These are phyloP conservation scores for Geoglossum cookeanum DNA, from an alignment of 2,329 filamentous ascomycete species.

Conservation along the genomic window DNA sequence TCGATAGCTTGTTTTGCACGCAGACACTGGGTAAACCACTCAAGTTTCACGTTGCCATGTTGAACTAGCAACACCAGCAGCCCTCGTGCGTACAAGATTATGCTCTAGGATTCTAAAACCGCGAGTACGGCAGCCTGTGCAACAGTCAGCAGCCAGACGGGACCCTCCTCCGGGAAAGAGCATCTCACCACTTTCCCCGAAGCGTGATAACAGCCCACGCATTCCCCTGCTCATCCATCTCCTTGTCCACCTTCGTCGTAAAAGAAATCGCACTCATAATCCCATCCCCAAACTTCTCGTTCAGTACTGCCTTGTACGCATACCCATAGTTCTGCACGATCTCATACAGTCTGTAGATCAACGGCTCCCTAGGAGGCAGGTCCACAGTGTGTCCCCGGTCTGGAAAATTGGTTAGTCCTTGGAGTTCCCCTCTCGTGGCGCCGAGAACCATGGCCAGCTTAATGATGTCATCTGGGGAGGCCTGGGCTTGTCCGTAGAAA, in stretches of 20 bases:
- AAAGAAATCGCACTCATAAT: slow-evolving; percentile 96
- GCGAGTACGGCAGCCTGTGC: slow-evolving; percentile 28
- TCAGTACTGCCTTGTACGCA: slow-evolving; percentile 84
- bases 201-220: slow-evolving; percentile 73
- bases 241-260: slow-evolving; percentile 81
- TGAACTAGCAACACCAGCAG: not conserved
- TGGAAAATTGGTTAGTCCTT: slow-evolving; percentile 49
- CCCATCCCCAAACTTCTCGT: slow-evolving; percentile 86
- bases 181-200: slow-evolving; percentile 59
- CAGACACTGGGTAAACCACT: too few relatives aligned
- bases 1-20: too few relatives aligned
- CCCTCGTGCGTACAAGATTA: too few relatives aligned
- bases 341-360: slow-evolving; percentile 85
- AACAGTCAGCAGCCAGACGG: slow-evolving; percentile 3
- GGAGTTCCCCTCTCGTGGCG: slow-evolving; percentile 36
- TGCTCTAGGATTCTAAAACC: slow-evolving; percentile 19
- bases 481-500: slow-evolving; percentile 75
- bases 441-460: slow-evolving; percentile 47
- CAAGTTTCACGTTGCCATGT: too few relatives aligned
- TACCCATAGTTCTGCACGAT: slow-evolving; percentile 95
- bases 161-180: not conserved
- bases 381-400: slow-evolving; percentile 62
- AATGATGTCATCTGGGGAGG: slow-evolving; percentile 47
- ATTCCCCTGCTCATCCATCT: slow-evolving; percentile 64
- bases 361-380: slow-evolving; percentile 68